Evolutionary conservation across 805 yeast species (phyloP), one percentile per base, ranked within the genome.

Genomic region (Allodekkera sacchari): DNA sequence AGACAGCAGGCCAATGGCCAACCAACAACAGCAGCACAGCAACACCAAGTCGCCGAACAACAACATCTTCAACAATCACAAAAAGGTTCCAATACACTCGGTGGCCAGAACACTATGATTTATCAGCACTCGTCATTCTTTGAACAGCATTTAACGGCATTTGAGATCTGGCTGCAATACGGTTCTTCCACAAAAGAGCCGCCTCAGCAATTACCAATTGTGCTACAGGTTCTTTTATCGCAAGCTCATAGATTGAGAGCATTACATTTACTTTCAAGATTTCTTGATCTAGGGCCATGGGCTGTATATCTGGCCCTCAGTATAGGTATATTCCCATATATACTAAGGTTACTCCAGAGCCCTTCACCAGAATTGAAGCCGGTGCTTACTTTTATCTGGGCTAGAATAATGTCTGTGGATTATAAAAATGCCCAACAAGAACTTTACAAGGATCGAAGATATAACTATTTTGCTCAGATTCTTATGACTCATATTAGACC

Each of bases 301-400:
- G 97, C 98, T 0, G 97, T 92, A 0, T 83, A 87, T 46, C 61
- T 88, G 19, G 94, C 96, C 0, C 61, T 92, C 20, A 83, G 95
- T 6, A 88, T 92, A 42, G 97, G 97, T 15, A 89, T 92, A 19
- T 92, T 89, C 56, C 97, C 97, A 0, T 92, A 92, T 50, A 95
- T 92, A 20, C 63, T 89, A 33, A 85, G 88, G 46, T 66, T 92
- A 15, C 60, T 92, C 21, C 97, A 89, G 52, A 79, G 94, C 37
- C 97, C 97, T 0, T 96, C 97, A 0, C 94, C 84, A 18, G 97
- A 92, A 48, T 64, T 92, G 37, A 87, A 87, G 47, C 97, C 97
- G 0, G 95, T 89, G 3, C 59, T 92, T 35, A 92, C 92, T 2
- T 92, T 89, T 48, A 92, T 92, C 33, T 92, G 98, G 98, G 95